Evolutionary conservation across 306 rosid species (phyloP).

Genomic region (Ormosia emarginata): DNA sequence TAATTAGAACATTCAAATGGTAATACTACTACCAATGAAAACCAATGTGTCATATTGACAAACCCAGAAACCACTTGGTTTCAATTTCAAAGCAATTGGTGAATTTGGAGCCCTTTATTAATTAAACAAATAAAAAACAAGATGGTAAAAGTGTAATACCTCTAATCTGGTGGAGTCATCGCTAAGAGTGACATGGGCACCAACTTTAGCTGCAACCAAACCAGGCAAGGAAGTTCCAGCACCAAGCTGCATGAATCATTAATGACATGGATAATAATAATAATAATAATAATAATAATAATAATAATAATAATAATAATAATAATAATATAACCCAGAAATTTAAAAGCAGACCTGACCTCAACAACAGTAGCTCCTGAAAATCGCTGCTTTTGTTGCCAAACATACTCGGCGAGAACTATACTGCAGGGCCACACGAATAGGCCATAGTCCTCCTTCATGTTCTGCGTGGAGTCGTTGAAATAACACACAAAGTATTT

Average conservation of each 20-base stretch:
- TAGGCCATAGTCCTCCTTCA: constrained; percentile 79
- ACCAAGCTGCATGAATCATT: constrained; percentile 50
- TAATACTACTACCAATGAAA: neutral
- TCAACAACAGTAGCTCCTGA: constrained; percentile 61
- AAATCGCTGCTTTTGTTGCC: constrained; percentile 75
- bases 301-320: neutral
- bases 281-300: too few relatives aligned
- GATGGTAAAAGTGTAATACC: constrained; percentile 28
- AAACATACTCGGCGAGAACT: constrained; percentile 75
- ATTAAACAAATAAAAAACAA: neutral
- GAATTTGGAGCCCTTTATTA: neutral
- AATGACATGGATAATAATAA: too few relatives aligned
- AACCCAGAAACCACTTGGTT: neutral
- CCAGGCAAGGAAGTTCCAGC: constrained; percentile 89
- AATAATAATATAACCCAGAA: neutral
- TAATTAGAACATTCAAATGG: neutral
- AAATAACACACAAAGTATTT: neutral
- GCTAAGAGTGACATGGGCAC: constrained; percentile 69
- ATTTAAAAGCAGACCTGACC: constrained; percentile 32
- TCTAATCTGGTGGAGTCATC: constrained; percentile 54
- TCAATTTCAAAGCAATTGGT: neutral
- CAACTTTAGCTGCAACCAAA: constrained; percentile 73
- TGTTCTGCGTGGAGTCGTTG: constrained; percentile 43
- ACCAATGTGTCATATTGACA: neutral
- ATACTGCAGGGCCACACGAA: constrained; percentile 89